These are phyloP conservation scores for Thermothelomyces thermophilus DNA, from an alignment of 2,329 filamentous ascomycete genomes.

Conservation along the genomic window DNA sequence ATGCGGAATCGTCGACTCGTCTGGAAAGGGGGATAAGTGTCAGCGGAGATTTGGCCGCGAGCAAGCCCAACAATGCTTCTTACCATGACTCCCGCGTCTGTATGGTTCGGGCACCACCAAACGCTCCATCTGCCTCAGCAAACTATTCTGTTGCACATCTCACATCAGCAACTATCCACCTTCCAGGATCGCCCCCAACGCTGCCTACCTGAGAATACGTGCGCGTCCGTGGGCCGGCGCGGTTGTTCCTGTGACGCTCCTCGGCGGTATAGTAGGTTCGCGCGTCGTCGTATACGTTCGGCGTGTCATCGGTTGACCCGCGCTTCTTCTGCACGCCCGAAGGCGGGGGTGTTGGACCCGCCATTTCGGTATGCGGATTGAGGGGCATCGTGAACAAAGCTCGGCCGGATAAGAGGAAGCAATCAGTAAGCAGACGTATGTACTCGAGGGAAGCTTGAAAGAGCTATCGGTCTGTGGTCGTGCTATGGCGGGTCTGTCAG, in stretches of 20 bases:
- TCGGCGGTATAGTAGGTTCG: constrained; percentile 54
- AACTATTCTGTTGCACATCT: constrained; percentile 39
- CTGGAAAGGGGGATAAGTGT: constrained; percentile 38
- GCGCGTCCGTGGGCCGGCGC: constrained; percentile 44
- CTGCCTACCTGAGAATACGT: constrained; percentile 49
- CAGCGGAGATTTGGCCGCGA: not conserved
- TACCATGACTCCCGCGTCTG: constrained; percentile 54
- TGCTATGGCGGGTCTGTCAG: too few relatives aligned
- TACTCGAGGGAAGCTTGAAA: not conserved
- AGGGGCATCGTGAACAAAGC: constrained; percentile 11
- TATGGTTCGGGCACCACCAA: constrained; percentile 48
- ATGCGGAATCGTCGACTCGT: constrained; percentile 62
- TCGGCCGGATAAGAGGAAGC: not conserved
- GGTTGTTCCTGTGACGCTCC: constrained; percentile 43
- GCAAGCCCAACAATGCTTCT: constrained; percentile 13
- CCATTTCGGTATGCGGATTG: constrained; percentile 13
- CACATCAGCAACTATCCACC: constrained; percentile 26
- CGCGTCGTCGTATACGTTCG: constrained; percentile 49
- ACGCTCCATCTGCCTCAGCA: constrained; percentile 47
- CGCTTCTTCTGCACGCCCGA: constrained; percentile 15
- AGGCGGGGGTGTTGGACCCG: constrained; percentile 9
- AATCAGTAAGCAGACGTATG: not conserved
- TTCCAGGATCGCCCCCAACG: not conserved
- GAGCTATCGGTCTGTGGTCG: not conserved
- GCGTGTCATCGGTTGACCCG: constrained; percentile 41